Conservation (phyloP, 1,284 basidiomycete species). For the Lentinus polychrous region DNA sequence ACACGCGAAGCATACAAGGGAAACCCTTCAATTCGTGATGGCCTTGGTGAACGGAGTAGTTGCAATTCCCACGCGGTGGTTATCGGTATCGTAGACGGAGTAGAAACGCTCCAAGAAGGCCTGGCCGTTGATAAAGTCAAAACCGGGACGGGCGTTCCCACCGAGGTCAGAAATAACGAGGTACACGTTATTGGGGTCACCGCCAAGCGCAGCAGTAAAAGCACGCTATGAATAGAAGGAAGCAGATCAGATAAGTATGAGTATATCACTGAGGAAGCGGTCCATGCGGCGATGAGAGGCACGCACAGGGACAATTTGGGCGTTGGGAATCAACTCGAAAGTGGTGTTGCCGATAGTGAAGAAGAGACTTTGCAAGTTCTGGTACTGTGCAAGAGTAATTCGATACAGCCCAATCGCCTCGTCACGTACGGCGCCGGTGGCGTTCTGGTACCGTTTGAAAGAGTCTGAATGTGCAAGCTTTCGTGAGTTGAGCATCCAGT, state of each 20-base stretch:
- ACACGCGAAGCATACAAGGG: too few relatives aligned
- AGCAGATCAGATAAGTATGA: too few relatives aligned
- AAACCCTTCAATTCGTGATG: conserved; percentile 26
- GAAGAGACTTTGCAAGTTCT: conserved; percentile 42
- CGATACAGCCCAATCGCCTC: conserved; percentile 43
- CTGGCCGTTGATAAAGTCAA: conserved; percentile 29
- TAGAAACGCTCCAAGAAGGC: conserved; percentile 52
- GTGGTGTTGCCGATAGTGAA: conserved; percentile 40
- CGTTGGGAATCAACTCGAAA: conserved; percentile 22
- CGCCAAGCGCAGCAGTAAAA: conserved; percentile 23
- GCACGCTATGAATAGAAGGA: conserved; percentile 4
- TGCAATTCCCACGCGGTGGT: conserved; percentile 36
- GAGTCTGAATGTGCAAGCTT: conserved; percentile 31
- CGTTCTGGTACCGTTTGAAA: conserved; percentile 37
- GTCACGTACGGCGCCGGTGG: conserved; percentile 45
- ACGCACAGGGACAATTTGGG: conserved; percentile 15
- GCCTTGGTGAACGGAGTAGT: conserved; percentile 32
- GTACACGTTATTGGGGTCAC: conserved; percentile 20
- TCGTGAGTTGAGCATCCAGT: too few relatives aligned
- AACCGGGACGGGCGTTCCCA: conserved; percentile 14
- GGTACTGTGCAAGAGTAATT: conserved; percentile 42
- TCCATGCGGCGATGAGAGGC: too few relatives aligned
- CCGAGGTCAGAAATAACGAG: conserved; percentile 23
- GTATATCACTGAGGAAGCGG: too few relatives aligned
- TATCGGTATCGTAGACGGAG: conserved; percentile 51